Percentiles rank a stretch among this genome's conserved stretches.
phyloP scores from a whole-genome alignment of 164 flowering plant genomes.

The Hamamelis virginiana region DNA sequence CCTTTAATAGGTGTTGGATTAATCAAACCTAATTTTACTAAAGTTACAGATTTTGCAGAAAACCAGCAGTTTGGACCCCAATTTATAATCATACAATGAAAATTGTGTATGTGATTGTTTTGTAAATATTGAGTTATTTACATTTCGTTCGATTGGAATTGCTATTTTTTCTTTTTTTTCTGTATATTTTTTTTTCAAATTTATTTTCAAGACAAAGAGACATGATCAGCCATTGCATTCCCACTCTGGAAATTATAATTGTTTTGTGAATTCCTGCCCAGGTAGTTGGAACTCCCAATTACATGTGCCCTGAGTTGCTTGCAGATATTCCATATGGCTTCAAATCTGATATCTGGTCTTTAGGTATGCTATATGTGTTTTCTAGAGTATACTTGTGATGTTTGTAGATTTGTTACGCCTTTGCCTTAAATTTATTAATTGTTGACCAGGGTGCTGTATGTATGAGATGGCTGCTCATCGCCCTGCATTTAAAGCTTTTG shows the following conservation, averaged over 20 bases:
- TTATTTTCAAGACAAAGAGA: not conserved
- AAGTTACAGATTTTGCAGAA: too few species aligned
- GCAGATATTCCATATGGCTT: slow-evolving; percentile 99
- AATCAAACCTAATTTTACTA: too few species aligned
- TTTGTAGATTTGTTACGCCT: not conserved
- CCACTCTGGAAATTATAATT: not conserved
- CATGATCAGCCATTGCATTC: not conserved
- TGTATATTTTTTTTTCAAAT: too few species aligned
- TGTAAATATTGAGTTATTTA: not conserved
- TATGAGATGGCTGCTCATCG: slow-evolving; percentile 99
- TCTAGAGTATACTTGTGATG: not conserved
- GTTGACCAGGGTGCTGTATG: slow-evolving; percentile 85
- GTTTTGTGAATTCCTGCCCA: slow-evolving; percentile 22
- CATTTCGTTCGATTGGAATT: not conserved
- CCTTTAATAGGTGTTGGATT: too few species aligned
- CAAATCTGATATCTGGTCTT: slow-evolving; percentile 98
- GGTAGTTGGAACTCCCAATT: slow-evolving; percentile 99
- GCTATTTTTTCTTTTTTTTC: not conserved
- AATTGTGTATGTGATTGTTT: not conserved
- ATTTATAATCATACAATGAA: too few species aligned
- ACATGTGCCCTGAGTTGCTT: slow-evolving; percentile 99
- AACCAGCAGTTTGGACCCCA: too few species aligned
- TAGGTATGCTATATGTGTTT: slow-evolving; percentile 66
- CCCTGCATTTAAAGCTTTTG: slow-evolving; percentile 99
- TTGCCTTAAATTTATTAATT: slow-evolving; percentile 11